Base-by-base conservation (phyloP, 805 yeast genomes). In the Pichia paraexigua region DNA sequence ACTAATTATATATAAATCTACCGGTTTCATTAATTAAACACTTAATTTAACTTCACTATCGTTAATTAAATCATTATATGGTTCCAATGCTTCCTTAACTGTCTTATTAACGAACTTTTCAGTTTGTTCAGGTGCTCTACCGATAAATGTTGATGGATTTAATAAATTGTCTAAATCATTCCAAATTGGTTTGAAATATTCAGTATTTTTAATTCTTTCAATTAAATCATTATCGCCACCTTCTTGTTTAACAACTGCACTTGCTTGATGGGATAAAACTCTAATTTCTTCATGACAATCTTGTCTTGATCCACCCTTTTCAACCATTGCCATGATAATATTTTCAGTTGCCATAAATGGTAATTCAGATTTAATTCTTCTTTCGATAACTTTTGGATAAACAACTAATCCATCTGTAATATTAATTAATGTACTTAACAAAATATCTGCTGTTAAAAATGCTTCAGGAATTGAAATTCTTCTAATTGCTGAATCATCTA, bases 271-370 rank as follows among this genome's bases (percentile, higher is more conserved):
- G 13, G 97, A 88, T 54, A 94, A 78, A 30, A 94, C 98, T 72
- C 99, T 84, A 72, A 94, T 91, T 72, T 87, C 86, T 76, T 94
- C 99, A 72, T 94, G 99, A 65, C 96, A 92, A 53, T 92, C 97
- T 77, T 94, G 99, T 79, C 99, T 86, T 32, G 95, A 90, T 32
- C 87, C 98, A 62, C 98, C 98, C 69, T 85, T 85, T 72, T 90
- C 95, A 53, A 94, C 99, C 97, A 94, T 94, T 49, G 99, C 99
- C 99, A 94, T 94, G 70, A 94, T 94, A 70, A 94, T 80, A 73
- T 94, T 94, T 75, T 94, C 99, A 53, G 99, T 94, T 60, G 99
- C 99, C 99, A 94, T 94, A 79, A 94, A 94, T 61, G 99, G 99
- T 65, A 94, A 78, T 73, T 94, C 99, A 48, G 96, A 79, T 68